Conservation (phyloP, 1,139 yeast species). For the Yamadazyma triangularis region DNA sequence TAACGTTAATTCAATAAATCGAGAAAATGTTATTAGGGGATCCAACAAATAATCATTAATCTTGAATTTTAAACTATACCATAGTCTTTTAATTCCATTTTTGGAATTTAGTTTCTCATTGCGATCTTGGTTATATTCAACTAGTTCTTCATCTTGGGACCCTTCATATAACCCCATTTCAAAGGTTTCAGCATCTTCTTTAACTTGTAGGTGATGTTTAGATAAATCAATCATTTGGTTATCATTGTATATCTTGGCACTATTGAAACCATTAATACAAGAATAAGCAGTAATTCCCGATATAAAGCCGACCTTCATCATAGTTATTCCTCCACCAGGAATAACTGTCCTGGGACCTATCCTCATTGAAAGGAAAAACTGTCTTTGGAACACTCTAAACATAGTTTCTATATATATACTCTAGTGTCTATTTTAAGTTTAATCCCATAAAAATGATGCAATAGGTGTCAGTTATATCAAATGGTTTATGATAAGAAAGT, state of each 20-base stretch:
- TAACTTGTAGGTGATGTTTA: slow-evolving; percentile 39
- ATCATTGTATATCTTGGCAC: slow-evolving; percentile 21
- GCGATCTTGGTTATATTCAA: slow-evolving; percentile 22
- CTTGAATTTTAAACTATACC: slow-evolving; percentile 35
- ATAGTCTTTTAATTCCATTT: slow-evolving; percentile 21
- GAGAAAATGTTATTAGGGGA: slow-evolving; percentile 60
- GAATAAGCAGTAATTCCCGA: neutral
- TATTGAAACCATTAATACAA: slow-evolving; percentile 4
- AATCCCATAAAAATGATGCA: too few species aligned
- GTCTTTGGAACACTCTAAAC: neutral
- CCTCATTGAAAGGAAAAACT: neutral
- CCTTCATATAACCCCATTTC: slow-evolving; percentile 64
- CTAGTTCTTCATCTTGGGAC: slow-evolving; percentile 49
- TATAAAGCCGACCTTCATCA: neutral
- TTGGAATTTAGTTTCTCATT: slow-evolving; percentile 20
- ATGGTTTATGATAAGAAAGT: too few species aligned
- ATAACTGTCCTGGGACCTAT: neutral
- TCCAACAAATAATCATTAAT: slow-evolving; percentile 55
- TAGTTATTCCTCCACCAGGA: too few species aligned
- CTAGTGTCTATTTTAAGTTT: too few species aligned
- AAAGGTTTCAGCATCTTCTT: slow-evolving; percentile 53
- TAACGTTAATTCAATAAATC: slow-evolving; percentile 64
- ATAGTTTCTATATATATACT: too few species aligned
- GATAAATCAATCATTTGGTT: slow-evolving; percentile 30
- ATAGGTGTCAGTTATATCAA: too few species aligned